Percentiles rank a stretch among this genome's conserved stretches.
Conservation (phyloP, 805 yeast genomes). For the Saitoella complicata region DNA sequence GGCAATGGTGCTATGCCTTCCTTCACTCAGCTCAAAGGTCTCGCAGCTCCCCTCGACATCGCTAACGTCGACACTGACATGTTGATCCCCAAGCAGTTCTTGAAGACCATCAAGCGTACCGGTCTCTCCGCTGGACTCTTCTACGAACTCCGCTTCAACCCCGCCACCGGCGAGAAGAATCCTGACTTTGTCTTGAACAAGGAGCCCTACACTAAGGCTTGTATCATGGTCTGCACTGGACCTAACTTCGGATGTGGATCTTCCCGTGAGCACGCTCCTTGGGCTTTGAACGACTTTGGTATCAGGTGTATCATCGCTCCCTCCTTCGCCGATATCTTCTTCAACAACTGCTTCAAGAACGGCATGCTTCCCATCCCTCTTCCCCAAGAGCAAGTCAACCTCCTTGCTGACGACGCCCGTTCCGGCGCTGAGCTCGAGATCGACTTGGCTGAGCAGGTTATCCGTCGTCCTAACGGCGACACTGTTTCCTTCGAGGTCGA, state of each 20-base stretch:
- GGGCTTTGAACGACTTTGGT: slow-evolving; percentile 98
- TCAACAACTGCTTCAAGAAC: slow-evolving; percentile 92
- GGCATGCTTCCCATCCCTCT: slow-evolving; percentile 86
- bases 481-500: slow-evolving; percentile 78
- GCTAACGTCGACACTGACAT: slow-evolving; percentile 98
- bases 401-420: slow-evolving; percentile 61
- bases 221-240: slow-evolving; percentile 80
- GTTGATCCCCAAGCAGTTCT: slow-evolving; percentile 94
- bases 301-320: slow-evolving; percentile 93
- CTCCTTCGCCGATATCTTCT: slow-evolving; percentile 94
- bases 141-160: slow-evolving; percentile 68
- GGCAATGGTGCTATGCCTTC: slow-evolving; percentile 49
- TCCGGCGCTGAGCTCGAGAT: slow-evolving; percentile 56
- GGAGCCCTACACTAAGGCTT: slow-evolving; percentile 64
- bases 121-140: slow-evolving; percentile 80
- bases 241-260: slow-evolving; percentile 99
- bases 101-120: slow-evolving; percentile 94
- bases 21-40: slow-evolving; percentile 60
- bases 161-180: slow-evolving; percentile 35
- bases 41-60: slow-evolving; percentile 86
- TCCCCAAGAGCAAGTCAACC: slow-evolving; percentile 56
- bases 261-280: slow-evolving; percentile 98
- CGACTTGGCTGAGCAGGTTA: slow-evolving; percentile 77
- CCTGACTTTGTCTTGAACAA: slow-evolving; percentile 72
- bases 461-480: slow-evolving; percentile 44